These are phyloP conservation scores for Amylocarpus encephaloides DNA, from an alignment of 2,329 filamentous ascomycete species.

Conservation along the genomic window DNA sequence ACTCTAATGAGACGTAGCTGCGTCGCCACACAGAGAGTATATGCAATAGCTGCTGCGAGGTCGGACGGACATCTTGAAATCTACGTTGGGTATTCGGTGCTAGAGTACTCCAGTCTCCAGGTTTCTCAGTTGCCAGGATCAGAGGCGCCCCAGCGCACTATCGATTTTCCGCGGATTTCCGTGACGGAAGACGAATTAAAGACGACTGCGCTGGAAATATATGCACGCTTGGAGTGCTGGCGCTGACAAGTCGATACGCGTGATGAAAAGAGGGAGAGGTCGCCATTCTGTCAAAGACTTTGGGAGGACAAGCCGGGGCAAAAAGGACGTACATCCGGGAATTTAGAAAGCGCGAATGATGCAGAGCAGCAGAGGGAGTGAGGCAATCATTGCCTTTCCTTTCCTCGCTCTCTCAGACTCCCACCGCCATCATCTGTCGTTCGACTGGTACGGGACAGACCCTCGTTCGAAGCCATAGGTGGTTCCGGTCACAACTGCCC, in stretches of 20 bases:
- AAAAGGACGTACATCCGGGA: slow-evolving; percentile 3
- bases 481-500: not conserved
- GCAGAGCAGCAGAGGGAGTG: not conserved
- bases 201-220: not conserved
- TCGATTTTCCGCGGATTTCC: not conserved
- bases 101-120: not conserved
- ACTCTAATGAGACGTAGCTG: slow-evolving; percentile 8
- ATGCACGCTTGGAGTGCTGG: slow-evolving; percentile 2
- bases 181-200: not conserved
- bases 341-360: not conserved
- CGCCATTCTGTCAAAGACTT: not conserved
- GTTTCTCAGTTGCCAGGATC: not conserved
- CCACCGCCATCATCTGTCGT: not conserved
- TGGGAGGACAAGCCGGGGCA: slow-evolving; percentile 5
- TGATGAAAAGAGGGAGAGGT: not conserved
- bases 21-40: slow-evolving; percentile 17
- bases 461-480: not conserved
- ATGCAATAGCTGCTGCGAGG: slow-evolving; percentile 14
- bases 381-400: not conserved
- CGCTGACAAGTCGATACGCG: not conserved
- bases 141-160: not conserved
- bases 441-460: not conserved
- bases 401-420: not conserved
- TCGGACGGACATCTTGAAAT: slow-evolving; percentile 9
- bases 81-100: not conserved